Evolutionary conservation across 805 yeast genomes (phyloP).

Genomic region (Lachancea dasiensis): DNA sequence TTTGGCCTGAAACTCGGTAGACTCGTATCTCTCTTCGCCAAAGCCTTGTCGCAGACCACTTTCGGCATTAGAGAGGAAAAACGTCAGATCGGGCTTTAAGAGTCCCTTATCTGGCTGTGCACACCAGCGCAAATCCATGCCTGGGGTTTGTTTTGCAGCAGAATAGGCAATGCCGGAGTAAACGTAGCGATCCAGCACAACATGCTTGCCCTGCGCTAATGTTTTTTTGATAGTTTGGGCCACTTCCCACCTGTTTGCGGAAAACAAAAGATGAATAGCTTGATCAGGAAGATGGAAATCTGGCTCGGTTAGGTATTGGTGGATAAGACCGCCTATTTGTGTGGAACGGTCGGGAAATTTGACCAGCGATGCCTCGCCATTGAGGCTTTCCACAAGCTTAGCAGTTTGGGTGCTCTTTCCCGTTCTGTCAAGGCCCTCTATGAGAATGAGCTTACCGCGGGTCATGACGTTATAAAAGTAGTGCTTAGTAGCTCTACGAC

Average conservation of each 20-base stretch:
- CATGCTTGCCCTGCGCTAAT: constrained; percentile 43
- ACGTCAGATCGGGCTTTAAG: constrained; percentile 77
- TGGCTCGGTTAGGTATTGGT: constrained; percentile 57
- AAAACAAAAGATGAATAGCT: constrained; percentile 78
- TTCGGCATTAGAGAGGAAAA: constrained; percentile 59
- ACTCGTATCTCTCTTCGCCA: constrained; percentile 94
- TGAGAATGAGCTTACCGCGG: constrained; percentile 69
- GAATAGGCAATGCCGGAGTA: constrained; percentile 94
- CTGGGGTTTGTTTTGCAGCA: constrained; percentile 56
- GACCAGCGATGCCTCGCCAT: constrained; percentile 40
- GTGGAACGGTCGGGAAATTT: constrained; percentile 91
- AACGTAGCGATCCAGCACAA: constrained; percentile 80
- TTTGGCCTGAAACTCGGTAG: constrained; percentile 58
- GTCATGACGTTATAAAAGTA: too few species aligned
- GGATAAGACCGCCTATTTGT: constrained; percentile 69
- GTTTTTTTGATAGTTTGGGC: constrained; percentile 40
- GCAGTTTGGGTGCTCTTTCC: constrained; percentile 87
- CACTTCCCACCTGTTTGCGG: constrained; percentile 94
- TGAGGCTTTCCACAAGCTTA: constrained; percentile 32
- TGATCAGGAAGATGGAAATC: constrained; percentile 57
- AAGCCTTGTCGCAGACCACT: constrained; percentile 58
- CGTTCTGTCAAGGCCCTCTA: constrained; percentile 92
- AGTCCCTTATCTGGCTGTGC: constrained; percentile 74
- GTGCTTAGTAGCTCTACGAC: too few species aligned
- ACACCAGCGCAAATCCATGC: constrained; percentile 71